These are phyloP conservation scores for Phylloporus sp. DNA, from an alignment of 768 basidiomycete genomes.

Conservation along the genomic window DNA sequence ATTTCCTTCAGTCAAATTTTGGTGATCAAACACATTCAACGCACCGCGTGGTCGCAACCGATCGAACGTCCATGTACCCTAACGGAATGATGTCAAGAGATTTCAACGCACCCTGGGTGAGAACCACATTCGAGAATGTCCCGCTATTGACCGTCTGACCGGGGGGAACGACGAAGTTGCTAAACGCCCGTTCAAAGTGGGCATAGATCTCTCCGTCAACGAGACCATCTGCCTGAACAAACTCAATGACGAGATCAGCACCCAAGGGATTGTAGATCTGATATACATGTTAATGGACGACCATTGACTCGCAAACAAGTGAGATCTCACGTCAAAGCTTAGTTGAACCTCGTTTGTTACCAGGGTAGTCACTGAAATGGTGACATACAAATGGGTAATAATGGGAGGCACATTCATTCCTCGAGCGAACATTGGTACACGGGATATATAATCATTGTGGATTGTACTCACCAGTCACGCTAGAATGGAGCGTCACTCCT, in stretches of 20 bases:
- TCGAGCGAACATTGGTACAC: neutral
- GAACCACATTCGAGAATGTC: constrained; percentile 49
- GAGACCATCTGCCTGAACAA: constrained; percentile 53
- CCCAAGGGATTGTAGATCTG: constrained; percentile 55
- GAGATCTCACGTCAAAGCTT: constrained; percentile 51
- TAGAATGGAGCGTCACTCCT: constrained; percentile 47
- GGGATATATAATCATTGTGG: neutral
- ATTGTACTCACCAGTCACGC: constrained; percentile 40
- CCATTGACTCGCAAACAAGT: neutral
- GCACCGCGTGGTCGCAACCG: constrained; percentile 42
- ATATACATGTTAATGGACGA: constrained; percentile 1
- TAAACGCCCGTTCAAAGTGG: constrained; percentile 53
- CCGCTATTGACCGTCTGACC: constrained; percentile 62
- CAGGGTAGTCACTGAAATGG: constrained; percentile 49
- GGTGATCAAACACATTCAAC: constrained; percentile 7
- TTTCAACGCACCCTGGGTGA: constrained; percentile 54
- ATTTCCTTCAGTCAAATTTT: neutral
- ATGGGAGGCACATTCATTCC: constrained; percentile 53
- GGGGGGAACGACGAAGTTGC: constrained; percentile 52
- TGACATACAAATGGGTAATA: constrained; percentile 53
- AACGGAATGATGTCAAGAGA: constrained; percentile 58
- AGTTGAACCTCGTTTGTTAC: constrained; percentile 47
- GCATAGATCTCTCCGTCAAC: constrained; percentile 55
- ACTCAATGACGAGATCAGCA: constrained; percentile 52
- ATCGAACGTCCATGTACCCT: constrained; percentile 49